phyloP scores from a whole-genome alignment of 768 basidiomycete genomes.

The Gymnopilus dilepis region DNA sequence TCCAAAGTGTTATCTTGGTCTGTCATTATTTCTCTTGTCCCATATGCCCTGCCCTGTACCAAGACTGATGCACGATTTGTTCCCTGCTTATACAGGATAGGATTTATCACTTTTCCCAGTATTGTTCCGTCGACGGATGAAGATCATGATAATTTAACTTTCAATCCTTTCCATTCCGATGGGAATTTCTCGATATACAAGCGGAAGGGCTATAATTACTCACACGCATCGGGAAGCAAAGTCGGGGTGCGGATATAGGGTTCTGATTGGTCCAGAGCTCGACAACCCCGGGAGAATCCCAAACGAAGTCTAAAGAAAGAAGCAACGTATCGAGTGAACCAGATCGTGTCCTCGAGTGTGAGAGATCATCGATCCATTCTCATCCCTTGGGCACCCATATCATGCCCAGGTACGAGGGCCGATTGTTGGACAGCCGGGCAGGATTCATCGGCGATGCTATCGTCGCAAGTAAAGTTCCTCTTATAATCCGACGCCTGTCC shows the following conservation, averaged over 20 bases:
- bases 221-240: slow-evolving; percentile 16
- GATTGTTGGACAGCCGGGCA: slow-evolving; percentile 36
- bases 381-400: slow-evolving; percentile 23
- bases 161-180: not conserved
- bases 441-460: slow-evolving; percentile 30
- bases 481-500: slow-evolving; percentile 37
- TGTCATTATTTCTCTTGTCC: slow-evolving; percentile 9
- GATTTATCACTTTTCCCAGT: slow-evolving; percentile 2
- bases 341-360: slow-evolving; percentile 32
- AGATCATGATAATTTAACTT: slow-evolving; percentile 15
- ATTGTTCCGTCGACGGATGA: slow-evolving; percentile 25
- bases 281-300: slow-evolving; percentile 27
- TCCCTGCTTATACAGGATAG: slow-evolving; percentile 10
- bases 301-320: slow-evolving; percentile 23
- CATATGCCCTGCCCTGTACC: not conserved
- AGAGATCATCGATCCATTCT: slow-evolving; percentile 25
- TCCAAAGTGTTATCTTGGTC: slow-evolving; percentile 12
- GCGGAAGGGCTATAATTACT: slow-evolving; percentile 13
- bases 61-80: slow-evolving; percentile 12
- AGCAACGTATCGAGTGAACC: slow-evolving; percentile 11
- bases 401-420: slow-evolving; percentile 35
- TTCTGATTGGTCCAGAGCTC: slow-evolving; percentile 15
- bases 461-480: slow-evolving; percentile 30
- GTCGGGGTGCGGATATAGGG: slow-evolving; percentile 14
- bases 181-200: slow-evolving; percentile 13